phyloP scores from a whole-genome alignment of 2,329 filamentous ascomycete genomes.

The Aspergillus phoenicis region DNA sequence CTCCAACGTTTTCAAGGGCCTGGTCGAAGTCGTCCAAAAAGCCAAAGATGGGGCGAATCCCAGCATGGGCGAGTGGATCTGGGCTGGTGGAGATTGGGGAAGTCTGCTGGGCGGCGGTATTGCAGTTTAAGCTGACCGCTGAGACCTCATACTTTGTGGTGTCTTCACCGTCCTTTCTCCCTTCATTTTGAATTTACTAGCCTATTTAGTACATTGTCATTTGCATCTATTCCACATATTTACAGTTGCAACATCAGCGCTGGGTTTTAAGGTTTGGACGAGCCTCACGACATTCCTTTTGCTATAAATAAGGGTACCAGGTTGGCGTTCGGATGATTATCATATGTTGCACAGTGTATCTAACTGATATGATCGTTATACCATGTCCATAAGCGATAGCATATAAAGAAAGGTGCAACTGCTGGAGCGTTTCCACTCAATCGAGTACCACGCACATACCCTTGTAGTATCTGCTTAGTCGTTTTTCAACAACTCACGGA shows the following conservation, averaged over 20 bases:
- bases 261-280: conserved; percentile 7
- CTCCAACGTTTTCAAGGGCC: conserved; percentile 41
- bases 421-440: neutral
- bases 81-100: conserved; percentile 48
- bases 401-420: neutral
- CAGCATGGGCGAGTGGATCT: conserved; percentile 47
- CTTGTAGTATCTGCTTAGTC: conserved; percentile 4
- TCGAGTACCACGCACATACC: neutral
- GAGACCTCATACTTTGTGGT: neutral
- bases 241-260: conserved; percentile 7
- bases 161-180: conserved; percentile 2
- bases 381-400: neutral
- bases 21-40: conserved; percentile 41
- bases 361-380: conserved; percentile 1
- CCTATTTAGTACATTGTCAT: neutral
- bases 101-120: conserved; percentile 44
- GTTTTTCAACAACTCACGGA: conserved; percentile 55
- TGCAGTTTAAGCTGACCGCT: conserved; percentile 26
- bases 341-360: conserved; percentile 10
- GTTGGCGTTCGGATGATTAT: conserved; percentile 8
- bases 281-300: conserved; percentile 10
- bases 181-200: neutral
- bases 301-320: conserved; percentile 5
- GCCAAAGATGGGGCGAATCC: conserved; percentile 42
- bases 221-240: neutral